Conservation (phyloP, 352 stramenopile species). For the Pythium folliculosum region DNA sequence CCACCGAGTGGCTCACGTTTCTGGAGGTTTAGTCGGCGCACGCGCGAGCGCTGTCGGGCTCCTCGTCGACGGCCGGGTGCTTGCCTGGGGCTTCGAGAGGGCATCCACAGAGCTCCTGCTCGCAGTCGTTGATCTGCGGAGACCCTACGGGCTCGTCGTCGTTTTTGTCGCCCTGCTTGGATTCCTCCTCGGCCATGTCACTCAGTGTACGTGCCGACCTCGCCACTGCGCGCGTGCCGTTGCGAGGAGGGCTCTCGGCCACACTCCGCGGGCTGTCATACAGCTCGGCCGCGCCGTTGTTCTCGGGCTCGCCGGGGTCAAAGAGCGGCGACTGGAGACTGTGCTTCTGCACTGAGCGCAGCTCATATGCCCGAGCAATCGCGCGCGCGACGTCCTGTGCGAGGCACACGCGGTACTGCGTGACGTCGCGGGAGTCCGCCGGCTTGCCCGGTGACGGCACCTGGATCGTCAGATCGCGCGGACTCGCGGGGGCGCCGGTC, state of each 20-base stretch:
- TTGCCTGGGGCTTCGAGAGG: neutral
- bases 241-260: neutral
- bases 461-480: conserved; percentile 21
- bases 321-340: conserved; percentile 15
- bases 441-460: conserved; percentile 14
- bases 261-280: too few relatives aligned
- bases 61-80: neutral
- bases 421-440: conserved; percentile 15
- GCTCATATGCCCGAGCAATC: conserved; percentile 37
- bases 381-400: conserved; percentile 48
- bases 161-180: neutral
- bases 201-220: too few relatives aligned
- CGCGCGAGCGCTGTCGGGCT: neutral
- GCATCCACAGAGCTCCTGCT: conserved; percentile 19
- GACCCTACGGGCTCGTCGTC: conserved; percentile 1
- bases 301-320: conserved; percentile 34
- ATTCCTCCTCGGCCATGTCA: neutral
- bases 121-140: conserved; percentile 31
- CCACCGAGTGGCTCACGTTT: neutral
- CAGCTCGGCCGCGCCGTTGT: conserved; percentile 26
- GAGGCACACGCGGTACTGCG: conserved; percentile 31
- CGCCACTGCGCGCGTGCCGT: neutral
- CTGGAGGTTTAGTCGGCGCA: neutral
- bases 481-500: neutral
- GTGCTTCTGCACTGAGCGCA: conserved; percentile 20